Base-by-base conservation (phyloP, 164 flowering plant genomes). In the Vitis cinerea region DNA sequence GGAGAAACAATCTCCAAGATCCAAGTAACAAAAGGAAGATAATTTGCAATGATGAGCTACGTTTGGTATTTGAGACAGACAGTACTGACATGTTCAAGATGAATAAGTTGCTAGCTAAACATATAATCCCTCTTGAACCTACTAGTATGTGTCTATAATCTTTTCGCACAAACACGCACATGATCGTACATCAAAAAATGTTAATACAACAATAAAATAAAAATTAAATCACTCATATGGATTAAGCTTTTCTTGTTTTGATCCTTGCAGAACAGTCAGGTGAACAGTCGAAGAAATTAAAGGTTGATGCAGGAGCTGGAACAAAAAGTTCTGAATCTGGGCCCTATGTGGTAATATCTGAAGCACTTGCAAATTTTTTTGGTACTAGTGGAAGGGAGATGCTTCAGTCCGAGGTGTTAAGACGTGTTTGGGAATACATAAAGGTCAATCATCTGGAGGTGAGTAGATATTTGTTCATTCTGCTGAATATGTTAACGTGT, bases 1-100 rank as follows among this genome's bases (percentile, higher is more conserved):
- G 92, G 83, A 89, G 93, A 77, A 77, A 95, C 77, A 93, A 88
- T 72, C 96, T 93, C 73, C 99, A 95, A 76, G 99, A 93, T 77
- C 99, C 99, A 23, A 87, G 88, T 71, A 95, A 95, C 86, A 95
- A 90, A 79, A 84, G 98, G 73, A 95, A 93, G 84, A 95, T 95
- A 62, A 88, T 93, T 53, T 95, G 99, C 78, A 85, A 95, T 66
- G 97, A 93, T 70, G 92, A 78, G 29, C 80, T 95, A 73, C 94
- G 96, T 13, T 64, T 87, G 71, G 88, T 95, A 54, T 93, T 95
- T 79, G 99, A 93, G 83, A 90, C 92, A 17, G 98, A 93, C 74
- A 86, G 89, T 77, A 95, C 98, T 64, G 98, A 95, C 85, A 95
- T 95, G 99, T 95, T 95, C 80, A 82, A 82, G 73, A 84, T 84